A percentile compares a stretch with the other conserved stretches of the same genome.
phyloP scores from a whole-genome alignment of 768 basidiomycete genomes.

The Tricholoma matsutake region DNA sequence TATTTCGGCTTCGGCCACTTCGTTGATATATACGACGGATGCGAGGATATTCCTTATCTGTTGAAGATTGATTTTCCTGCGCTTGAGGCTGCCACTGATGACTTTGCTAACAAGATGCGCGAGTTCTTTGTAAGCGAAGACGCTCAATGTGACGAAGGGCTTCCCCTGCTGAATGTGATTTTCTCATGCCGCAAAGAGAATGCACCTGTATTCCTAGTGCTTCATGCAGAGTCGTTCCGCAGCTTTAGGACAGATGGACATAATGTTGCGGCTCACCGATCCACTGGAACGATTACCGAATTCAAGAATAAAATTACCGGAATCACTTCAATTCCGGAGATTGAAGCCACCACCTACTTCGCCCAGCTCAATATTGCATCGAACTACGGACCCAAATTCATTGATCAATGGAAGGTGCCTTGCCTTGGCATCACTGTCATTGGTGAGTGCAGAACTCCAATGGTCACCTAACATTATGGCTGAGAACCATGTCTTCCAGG shows the following conservation, averaged over 20 bases:
- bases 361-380: not conserved
- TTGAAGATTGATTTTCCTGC: slow-evolving; percentile 6
- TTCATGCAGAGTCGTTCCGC: slow-evolving; percentile 6
- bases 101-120: slow-evolving; percentile 15
- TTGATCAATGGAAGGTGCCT: slow-evolving; percentile 13
- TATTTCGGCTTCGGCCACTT: slow-evolving; percentile 21
- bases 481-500: slow-evolving; percentile 6
- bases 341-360: slow-evolving; percentile 8
- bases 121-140: slow-evolving; percentile 12
- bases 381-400: not conserved
- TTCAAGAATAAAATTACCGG: slow-evolving; percentile 12
- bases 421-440: slow-evolving; percentile 16
- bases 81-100: slow-evolving; percentile 6
- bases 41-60: not conserved
- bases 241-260: slow-evolving; percentile 6
- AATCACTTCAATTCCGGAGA: slow-evolving; percentile 5
- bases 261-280: not conserved
- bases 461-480: not conserved
- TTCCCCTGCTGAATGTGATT: not conserved
- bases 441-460: slow-evolving; percentile 11
- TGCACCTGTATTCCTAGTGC: not conserved
- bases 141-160: slow-evolving; percentile 4
- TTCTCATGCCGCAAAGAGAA: slow-evolving; percentile 5
- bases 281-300: slow-evolving; percentile 4
- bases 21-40: slow-evolving; percentile 14